Percentiles rank a stretch among this genome's conserved stretches.
These are phyloP conservation scores for Plectranthus barbatus DNA, from an alignment of 257 asterid species.

Conservation along the genomic window DNA sequence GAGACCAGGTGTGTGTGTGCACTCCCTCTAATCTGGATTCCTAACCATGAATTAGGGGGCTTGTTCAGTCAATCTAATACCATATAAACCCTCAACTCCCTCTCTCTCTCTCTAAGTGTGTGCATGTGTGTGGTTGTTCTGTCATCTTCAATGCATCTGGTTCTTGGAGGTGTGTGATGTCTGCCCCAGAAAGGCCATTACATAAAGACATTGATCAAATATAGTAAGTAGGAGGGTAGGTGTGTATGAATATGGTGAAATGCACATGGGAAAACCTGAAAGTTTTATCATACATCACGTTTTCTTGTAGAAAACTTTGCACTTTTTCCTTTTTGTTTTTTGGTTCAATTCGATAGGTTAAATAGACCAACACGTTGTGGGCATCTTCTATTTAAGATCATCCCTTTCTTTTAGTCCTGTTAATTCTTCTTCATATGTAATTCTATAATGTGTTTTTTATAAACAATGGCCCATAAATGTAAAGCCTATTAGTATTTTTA, in stretches of 20 bases:
- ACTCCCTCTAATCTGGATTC: conserved; percentile 11
- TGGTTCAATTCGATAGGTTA: neutral
- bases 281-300: neutral
- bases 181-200: neutral
- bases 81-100: neutral
- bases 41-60: conserved; percentile 40
- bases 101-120: neutral
- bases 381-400: no score
- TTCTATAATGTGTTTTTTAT: no score
- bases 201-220: neutral
- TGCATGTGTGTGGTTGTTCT: neutral
- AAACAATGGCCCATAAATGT: no score
- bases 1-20: conserved; percentile 26
- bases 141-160: neutral
- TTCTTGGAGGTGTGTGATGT: neutral
- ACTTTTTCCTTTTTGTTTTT: neutral
- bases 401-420: no score
- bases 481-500: no score
- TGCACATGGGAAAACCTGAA: conserved; percentile 18
- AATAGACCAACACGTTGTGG: no score
- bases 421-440: no score
- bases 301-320: neutral
- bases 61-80: conserved; percentile 10
- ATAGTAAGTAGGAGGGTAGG: neutral
- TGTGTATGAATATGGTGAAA: neutral